These are phyloP conservation scores for Balakata baccata DNA, from an alignment of 345 rosid genomes.

Conservation along the genomic window DNA sequence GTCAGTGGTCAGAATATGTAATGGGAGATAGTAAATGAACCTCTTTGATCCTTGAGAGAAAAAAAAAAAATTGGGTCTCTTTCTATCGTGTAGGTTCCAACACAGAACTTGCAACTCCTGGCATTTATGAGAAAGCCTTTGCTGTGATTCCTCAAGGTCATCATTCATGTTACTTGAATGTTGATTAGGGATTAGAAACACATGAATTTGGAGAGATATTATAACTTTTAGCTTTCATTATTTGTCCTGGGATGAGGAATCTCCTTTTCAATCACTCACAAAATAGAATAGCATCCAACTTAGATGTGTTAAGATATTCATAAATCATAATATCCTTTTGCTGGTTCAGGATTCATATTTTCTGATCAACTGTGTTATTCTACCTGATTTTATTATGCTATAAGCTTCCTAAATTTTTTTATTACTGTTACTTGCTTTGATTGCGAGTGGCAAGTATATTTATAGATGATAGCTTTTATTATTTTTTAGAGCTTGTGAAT, in stretches of 20 bases:
- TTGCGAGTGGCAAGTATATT: background rate
- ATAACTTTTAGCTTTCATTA: background rate
- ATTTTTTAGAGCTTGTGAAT: background rate
- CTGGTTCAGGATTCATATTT: background rate
- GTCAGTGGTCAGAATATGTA: background rate
- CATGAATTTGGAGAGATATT: background rate
- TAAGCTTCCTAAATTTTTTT: background rate
- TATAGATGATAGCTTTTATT: background rate
- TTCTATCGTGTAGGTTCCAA: background rate
- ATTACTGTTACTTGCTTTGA: background rate
- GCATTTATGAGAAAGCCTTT: background rate
- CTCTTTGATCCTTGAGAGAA: background rate
- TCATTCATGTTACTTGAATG: background rate
- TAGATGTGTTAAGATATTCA: background rate
- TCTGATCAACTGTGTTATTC: background rate
- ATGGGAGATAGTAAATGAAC: background rate
- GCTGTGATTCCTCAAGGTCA: background rate
- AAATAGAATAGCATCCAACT: constrained; percentile 1
- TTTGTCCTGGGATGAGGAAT: background rate
- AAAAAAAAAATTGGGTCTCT: no score
- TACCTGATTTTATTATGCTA: background rate
- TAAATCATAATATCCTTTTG: background rate
- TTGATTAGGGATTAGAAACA: background rate
- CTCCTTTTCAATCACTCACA: background rate
- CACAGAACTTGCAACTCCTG: background rate